Base-by-base conservation (phyloP, 441 rosid species). In the Eugenia klotzschiana region DNA sequence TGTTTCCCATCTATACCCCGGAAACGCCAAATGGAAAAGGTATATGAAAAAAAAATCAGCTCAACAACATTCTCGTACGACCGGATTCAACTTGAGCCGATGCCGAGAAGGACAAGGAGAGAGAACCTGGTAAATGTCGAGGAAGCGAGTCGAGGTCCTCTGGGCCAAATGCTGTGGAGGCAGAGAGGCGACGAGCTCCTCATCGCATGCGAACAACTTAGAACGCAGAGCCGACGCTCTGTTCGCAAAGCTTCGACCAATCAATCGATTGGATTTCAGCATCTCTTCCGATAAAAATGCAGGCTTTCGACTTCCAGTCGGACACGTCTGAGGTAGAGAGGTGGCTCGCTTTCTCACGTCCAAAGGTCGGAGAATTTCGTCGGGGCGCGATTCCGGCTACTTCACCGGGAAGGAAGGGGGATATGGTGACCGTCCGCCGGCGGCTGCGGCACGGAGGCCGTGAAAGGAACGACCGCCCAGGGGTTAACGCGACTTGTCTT, bases 81-180 rank as follows among this genome's bases (percentile, higher is more conserved):
- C 46, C 46, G 25, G 25, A 18, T 33, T 18, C 77, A 3, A 4
- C 15, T 1, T 7, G 14, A 33, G 77, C 8, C 46, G 77, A 33
- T 64, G 77, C 46, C 77, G 77, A 22, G 46, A 64, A 64, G 77
- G 77, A 33, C 46, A 2, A 64, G 14, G 50, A 49, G 37, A 16
- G 33, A 10, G 43, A 15, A 89, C 99, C 94, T 94, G 82, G 87
- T 92, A 91, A 83, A 94, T 64, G 88, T 95, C 97, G 84, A 96
- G 91, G 91, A 92, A 93, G 73, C 98, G 98, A 74, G 84, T 84
- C 52, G 93, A 84, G 69, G 92, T 88, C 83, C 84, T 87, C 77
- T 83, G 94, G 86, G 90, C 91, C 50, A 87, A 83, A 72, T 83
- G 83, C 43, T 81, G 87, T 22, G 87, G 80, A 84, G 92, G 93